These are phyloP conservation scores for Trichaptum fuscoviolaceum DNA, from an alignment of 768 basidiomycete species.

Conservation along the genomic window DNA sequence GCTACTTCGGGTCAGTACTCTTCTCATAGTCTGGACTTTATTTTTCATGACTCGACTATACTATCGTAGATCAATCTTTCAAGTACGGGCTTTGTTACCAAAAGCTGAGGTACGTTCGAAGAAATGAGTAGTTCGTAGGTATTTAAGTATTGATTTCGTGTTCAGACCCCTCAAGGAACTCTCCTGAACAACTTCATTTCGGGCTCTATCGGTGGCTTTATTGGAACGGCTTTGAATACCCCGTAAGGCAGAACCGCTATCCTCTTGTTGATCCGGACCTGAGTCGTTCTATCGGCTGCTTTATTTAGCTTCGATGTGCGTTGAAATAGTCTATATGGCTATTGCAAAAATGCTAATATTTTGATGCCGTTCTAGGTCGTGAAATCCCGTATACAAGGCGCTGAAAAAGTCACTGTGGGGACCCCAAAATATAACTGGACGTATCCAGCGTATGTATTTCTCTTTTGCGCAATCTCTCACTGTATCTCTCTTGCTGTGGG, in stretches of 20 bases:
- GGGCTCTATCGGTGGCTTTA: conserved; percentile 83
- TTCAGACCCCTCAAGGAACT: conserved; percentile 57
- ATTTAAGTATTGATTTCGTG: background rate
- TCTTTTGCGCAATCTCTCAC: conserved; percentile 7
- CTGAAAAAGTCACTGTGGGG: conserved; percentile 59
- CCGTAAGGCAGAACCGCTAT: conserved; percentile 47
- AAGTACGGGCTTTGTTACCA: conserved; percentile 73
- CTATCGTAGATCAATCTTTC: conserved; percentile 57
- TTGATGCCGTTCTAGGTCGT: conserved; percentile 74
- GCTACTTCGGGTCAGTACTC: conserved; percentile 70
- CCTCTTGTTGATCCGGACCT: background rate
- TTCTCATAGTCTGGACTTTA: background rate
- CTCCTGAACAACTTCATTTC: conserved; percentile 91
- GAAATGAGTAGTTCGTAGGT: background rate
- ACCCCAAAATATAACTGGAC: conserved; percentile 91
- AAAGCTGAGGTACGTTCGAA: conserved; percentile 64
- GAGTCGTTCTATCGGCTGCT: conserved; percentile 1
- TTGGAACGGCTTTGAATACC: conserved; percentile 88
- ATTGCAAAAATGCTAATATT: background rate
- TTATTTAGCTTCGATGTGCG: conserved; percentile 12
- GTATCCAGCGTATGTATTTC: conserved; percentile 63
- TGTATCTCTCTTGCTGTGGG: background rate
- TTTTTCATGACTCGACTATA: background rate
- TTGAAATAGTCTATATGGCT: conserved; percentile 4
- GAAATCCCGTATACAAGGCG: conserved; percentile 91